Percentiles rank a stretch among this genome's conserved stretches.
Conservation (phyloP, 2,329 filamentous ascomycete genomes). For the Microascus cirrosus region DNA sequence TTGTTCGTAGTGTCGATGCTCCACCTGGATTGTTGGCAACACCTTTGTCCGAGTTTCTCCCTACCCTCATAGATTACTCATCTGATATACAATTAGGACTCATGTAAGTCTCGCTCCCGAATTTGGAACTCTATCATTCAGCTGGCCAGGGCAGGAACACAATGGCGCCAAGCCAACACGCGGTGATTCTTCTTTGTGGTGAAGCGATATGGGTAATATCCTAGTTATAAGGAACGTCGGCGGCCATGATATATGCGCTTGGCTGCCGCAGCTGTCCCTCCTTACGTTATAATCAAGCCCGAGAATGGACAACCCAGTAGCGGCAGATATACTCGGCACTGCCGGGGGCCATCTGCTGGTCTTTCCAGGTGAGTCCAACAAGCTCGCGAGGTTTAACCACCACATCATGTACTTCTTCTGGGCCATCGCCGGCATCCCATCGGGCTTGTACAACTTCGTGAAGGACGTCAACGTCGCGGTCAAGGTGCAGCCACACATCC, state of each 20-base stretch:
- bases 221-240: not conserved
- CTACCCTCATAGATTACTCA: too few species aligned
- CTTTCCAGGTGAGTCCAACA: conserved; percentile 7
- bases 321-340: conserved; percentile 11
- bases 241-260: not conserved
- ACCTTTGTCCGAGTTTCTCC: too few species aligned
- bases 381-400: not conserved
- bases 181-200: too few species aligned
- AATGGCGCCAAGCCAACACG: too few species aligned
- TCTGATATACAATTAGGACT: too few species aligned
- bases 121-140: too few species aligned
- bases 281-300: not conserved
- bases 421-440: conserved; percentile 10
- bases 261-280: not conserved
- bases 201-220: too few species aligned
- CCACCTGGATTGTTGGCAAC: too few species aligned
- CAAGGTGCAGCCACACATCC: conserved; percentile 19
- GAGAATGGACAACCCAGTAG: conserved; percentile 9
- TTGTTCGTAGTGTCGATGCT: too few species aligned
- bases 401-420: conserved; percentile 10
- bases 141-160: too few species aligned
- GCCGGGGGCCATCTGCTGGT: conserved; percentile 10
- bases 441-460: conserved; percentile 17
- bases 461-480: conserved; percentile 18
- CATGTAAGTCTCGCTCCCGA: too few species aligned